A percentile compares a stretch with the other conserved stretches of the same genome.
Evolutionary conservation across 805 yeast species (phyloP).

Genomic region (Yamadazyma philogaea): DNA sequence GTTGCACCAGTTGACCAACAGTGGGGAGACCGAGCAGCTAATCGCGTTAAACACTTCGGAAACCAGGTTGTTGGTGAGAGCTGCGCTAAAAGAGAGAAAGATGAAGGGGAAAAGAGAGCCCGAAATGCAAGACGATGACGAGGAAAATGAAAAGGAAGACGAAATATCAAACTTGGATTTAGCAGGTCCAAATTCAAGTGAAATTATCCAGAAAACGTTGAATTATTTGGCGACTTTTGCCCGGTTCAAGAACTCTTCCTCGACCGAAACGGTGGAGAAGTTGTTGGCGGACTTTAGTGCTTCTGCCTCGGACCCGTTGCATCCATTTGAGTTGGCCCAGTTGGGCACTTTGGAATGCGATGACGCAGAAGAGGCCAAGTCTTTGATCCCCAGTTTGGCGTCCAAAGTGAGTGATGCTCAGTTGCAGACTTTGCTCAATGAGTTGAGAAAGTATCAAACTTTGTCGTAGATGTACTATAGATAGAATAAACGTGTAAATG

Average conservation of each 20-base stretch:
- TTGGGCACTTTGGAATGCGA: conserved; percentile 88
- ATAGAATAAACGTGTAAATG: background rate
- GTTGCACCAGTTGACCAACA: conserved; percentile 72
- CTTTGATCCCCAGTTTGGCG: conserved; percentile 83
- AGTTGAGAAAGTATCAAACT: conserved; percentile 61
- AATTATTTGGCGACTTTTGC: conserved; percentile 83
- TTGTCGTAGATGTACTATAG: conserved; percentile 23
- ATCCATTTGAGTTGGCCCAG: conserved; percentile 95
- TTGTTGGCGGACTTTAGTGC: conserved; percentile 66
- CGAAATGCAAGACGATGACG: conserved; percentile 30
- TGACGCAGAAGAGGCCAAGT: conserved; percentile 95
- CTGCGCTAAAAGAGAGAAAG: conserved; percentile 70
- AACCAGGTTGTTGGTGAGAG: conserved; percentile 84
- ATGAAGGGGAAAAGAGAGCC: conserved; percentile 36
- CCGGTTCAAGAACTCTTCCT: conserved; percentile 86
- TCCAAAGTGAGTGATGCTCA: conserved; percentile 83
- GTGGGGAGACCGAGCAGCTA: conserved; percentile 71
- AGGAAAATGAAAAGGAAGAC: conserved; percentile 38
- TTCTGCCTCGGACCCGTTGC: conserved; percentile 53
- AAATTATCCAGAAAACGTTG: conserved; percentile 86
- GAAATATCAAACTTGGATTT: conserved; percentile 45
- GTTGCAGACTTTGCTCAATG: conserved; percentile 81
- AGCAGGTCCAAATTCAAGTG: conserved; percentile 74
- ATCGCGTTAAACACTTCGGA: conserved; percentile 87
- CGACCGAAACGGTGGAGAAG: conserved; percentile 91